Percentiles rank a stretch among this genome's conserved stretches.
phyloP scores from a whole-genome alignment of 2,329 filamentous ascomycete species.

The Aspergillus pseudotamarii region DNA sequence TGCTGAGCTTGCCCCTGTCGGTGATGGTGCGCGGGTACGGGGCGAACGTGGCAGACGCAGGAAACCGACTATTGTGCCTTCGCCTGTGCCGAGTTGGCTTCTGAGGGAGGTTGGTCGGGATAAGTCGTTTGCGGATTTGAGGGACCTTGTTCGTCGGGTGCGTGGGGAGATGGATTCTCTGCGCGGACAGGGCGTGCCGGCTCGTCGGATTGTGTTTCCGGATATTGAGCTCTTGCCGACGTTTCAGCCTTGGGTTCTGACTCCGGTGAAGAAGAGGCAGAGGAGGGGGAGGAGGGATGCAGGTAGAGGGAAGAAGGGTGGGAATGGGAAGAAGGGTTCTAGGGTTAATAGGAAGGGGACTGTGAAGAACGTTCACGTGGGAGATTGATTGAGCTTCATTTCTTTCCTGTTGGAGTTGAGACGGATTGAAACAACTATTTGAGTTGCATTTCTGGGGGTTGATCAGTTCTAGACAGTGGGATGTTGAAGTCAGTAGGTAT shows the following conservation, averaged over 20 bases:
- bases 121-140: slow-evolving; percentile 36
- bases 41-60: slow-evolving; percentile 11
- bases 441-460: background rate
- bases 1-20: too few relatives aligned
- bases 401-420: background rate
- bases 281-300: background rate
- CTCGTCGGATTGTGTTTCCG: slow-evolving; percentile 31
- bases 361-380: slow-evolving; percentile 5
- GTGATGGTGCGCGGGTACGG: too few relatives aligned
- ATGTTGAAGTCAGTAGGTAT: background rate
- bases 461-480: background rate
- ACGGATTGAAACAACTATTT: background rate
- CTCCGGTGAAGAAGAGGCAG: background rate
- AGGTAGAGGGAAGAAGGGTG: slow-evolving; percentile 5
- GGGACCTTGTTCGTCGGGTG: slow-evolving; percentile 29
- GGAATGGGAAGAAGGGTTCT: too few relatives aligned
- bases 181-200: slow-evolving; percentile 9
- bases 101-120: slow-evolving; percentile 22
- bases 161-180: slow-evolving; percentile 21
- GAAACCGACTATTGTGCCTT: slow-evolving; percentile 30
- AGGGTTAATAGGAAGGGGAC: slow-evolving; percentile 5
- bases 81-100: slow-evolving; percentile 40
- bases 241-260: slow-evolving; percentile 25
- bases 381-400: background rate
- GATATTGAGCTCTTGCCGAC: slow-evolving; percentile 45